These are phyloP conservation scores for Pyrrhoderma lamaoense DNA, from an alignment of 1,284 basidiomycete species.

Conservation along the genomic window DNA sequence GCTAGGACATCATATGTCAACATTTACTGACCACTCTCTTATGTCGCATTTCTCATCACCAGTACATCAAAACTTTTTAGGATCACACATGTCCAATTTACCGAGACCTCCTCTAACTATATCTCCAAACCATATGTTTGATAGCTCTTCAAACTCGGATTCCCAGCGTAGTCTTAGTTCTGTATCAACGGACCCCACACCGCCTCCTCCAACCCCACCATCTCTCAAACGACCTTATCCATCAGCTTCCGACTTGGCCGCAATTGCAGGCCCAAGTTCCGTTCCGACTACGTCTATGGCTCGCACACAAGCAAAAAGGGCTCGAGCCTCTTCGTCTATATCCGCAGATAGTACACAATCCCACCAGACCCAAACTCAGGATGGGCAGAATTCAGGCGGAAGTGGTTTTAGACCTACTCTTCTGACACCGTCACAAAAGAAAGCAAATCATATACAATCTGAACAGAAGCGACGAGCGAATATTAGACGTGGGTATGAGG, in stretches of 20 bases:
- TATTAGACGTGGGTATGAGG: constrained; percentile 81
- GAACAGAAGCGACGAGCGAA: constrained; percentile 90
- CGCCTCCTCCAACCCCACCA: constrained; percentile 17
- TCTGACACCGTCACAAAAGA: constrained; percentile 77
- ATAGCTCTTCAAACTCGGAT: constrained; percentile 11
- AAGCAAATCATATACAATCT: constrained; percentile 87
- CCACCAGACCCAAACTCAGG: constrained; percentile 5
- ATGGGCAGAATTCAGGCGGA: constrained; percentile 13
- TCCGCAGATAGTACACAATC: too few relatives aligned
- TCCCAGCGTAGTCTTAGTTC: constrained; percentile 13
- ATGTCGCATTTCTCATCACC: constrained; percentile 1
- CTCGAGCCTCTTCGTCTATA: constrained; percentile 17
- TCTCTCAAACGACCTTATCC: constrained; percentile 21
- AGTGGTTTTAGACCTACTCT: constrained; percentile 31
- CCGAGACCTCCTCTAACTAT: constrained; percentile 9
- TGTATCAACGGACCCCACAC: constrained; percentile 14
- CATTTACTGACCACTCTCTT: neutral
- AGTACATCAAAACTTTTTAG: neutral
- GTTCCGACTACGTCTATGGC: constrained; percentile 5
- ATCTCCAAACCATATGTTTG: constrained; percentile 12
- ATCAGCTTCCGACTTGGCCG: constrained; percentile 5
- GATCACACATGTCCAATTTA: neutral
- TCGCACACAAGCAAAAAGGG: constrained; percentile 6
- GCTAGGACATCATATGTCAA: neutral
- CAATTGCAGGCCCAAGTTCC: constrained; percentile 4